phyloP scores from a whole-genome alignment of 176 grass and related monocot genomes.

The Stipa capillata region DNA sequence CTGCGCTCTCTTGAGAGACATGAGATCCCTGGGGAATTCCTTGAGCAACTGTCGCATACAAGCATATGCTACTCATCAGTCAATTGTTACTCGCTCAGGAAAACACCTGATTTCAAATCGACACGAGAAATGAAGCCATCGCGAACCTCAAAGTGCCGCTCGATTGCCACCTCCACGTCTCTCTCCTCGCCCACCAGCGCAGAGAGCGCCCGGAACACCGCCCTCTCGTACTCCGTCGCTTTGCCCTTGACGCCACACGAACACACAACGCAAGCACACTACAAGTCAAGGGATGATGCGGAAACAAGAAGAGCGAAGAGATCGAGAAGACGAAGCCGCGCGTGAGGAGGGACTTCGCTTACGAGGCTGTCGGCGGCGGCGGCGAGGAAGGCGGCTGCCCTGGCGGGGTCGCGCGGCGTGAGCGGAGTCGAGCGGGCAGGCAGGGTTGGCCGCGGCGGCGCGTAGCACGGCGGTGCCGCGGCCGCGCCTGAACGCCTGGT shows the following conservation, averaged over 20 bases:
- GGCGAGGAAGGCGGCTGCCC: constrained; percentile 32
- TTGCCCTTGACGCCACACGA: neutral
- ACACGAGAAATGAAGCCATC: neutral
- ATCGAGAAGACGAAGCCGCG: neutral
- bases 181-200: constrained; percentile 34
- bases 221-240: constrained; percentile 49
- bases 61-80: neutral
- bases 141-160: constrained; percentile 45
- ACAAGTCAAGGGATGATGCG: neutral
- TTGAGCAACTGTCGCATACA: constrained; percentile 33
- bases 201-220: constrained; percentile 41
- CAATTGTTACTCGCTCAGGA: neutral
- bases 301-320: neutral
- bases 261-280: neutral
- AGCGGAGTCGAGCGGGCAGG: constrained; percentile 47
- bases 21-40: constrained; percentile 57
- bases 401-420: constrained; percentile 32
- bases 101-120: neutral
- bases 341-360: neutral
- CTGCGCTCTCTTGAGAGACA: constrained; percentile 56
- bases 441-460: constrained; percentile 30
- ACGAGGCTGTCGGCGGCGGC: constrained; percentile 40
- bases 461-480: constrained; percentile 27
- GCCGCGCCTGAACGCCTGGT: constrained; percentile 32
- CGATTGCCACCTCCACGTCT: constrained; percentile 28